These are phyloP conservation scores for Elaeis guineensis DNA, from an alignment of 176 grass and related monocot species.

Conservation along the genomic window DNA sequence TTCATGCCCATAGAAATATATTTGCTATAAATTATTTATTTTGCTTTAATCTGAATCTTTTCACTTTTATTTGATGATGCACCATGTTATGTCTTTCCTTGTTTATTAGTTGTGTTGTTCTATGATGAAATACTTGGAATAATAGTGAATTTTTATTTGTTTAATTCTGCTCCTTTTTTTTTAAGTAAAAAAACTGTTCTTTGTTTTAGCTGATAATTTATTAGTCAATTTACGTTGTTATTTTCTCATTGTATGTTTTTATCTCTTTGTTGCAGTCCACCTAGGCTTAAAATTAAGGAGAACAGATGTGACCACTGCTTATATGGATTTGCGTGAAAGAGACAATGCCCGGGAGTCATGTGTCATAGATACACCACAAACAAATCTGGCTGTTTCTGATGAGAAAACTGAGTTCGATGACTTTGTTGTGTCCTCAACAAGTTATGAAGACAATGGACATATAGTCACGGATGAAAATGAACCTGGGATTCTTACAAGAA, in stretches of 20 bases:
- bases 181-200: too few species aligned
- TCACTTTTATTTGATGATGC: too few species aligned
- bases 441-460: conserved; percentile 30
- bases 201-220: too few species aligned
- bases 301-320: conserved; percentile 23
- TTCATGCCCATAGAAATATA: too few species aligned
- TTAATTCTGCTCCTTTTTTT: too few species aligned
- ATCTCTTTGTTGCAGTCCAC: conserved; percentile 17
- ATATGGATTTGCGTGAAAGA: conserved; percentile 32
- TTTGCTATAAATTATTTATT: too few species aligned
- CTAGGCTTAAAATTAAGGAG: conserved; percentile 37
- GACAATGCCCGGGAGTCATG: conserved; percentile 22
- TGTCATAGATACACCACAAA: conserved; percentile 30
- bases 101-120: too few species aligned
- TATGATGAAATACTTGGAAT: too few species aligned
- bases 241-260: neutral
- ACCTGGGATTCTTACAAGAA: conserved; percentile 9
- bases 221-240: neutral
- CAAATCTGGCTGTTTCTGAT: conserved; percentile 29
- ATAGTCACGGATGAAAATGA: conserved; percentile 29
- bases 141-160: too few species aligned
- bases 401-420: conserved; percentile 40
- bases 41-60: too few species aligned
- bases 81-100: too few species aligned
- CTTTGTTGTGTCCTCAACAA: conserved; percentile 28